Conservation (phyloP, 75 land plant species). For the Chamaecyparis obtusa region DNA sequence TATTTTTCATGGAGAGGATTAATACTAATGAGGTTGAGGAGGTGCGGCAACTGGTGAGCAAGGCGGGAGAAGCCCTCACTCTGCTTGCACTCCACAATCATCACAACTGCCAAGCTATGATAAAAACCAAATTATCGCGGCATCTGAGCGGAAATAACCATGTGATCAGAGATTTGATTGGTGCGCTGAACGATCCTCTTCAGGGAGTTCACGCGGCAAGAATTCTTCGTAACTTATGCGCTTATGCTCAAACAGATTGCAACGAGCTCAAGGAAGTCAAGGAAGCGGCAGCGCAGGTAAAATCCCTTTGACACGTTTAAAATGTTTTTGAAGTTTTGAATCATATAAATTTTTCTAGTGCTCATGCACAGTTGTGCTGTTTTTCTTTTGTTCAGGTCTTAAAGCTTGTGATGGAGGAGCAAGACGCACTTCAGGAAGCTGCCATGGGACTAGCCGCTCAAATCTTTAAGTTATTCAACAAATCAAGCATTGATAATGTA, state of each 20-base stretch:
- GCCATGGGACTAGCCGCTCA: no score
- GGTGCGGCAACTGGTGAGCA: no score
- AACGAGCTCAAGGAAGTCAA: slow-evolving; percentile 22
- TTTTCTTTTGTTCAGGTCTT: background rate
- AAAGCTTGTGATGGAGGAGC: slow-evolving; percentile 30
- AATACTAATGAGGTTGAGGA: no score
- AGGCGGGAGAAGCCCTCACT: no score
- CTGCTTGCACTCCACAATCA: no score
- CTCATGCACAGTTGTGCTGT: background rate
- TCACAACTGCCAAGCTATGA: no score
- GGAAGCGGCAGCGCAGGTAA: slow-evolving; percentile 21
- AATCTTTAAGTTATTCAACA: slow-evolving; percentile 7
- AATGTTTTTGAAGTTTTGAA: background rate
- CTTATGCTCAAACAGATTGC: slow-evolving; percentile 33
- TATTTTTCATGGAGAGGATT: slow-evolving; percentile 32
- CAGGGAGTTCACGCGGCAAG: slow-evolving; percentile 31
- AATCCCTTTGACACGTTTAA: background rate
- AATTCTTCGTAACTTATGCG: slow-evolving; percentile 60
- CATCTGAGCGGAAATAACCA: background rate
- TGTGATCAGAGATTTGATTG: slow-evolving; percentile 20
- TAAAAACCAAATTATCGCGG: no score
- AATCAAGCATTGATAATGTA: slow-evolving; percentile 16
- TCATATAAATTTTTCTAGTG: no score
- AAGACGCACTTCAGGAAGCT: slow-evolving; percentile 24
- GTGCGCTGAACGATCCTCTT: slow-evolving; percentile 21